Evolutionary conservation across 345 rosid species (phyloP).

Genomic region (Combretum micranthum): DNA sequence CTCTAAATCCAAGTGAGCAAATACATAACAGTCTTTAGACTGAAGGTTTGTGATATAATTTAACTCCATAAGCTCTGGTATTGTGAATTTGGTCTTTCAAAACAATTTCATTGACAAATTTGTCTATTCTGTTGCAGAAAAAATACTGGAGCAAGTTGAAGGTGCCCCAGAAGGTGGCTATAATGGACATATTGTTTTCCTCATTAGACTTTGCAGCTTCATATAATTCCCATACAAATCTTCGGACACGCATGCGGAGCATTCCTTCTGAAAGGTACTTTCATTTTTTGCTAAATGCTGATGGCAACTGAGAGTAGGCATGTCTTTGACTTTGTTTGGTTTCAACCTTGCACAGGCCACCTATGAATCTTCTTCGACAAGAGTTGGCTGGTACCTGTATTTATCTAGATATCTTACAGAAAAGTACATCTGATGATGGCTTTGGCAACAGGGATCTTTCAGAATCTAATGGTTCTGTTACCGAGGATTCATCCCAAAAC

Average conservation of each 20-base stretch:
- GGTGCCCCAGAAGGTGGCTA: conserved; percentile 64
- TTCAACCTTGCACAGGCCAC: conserved; percentile 55
- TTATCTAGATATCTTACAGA: conserved; percentile 85
- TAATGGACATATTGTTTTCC: conserved; percentile 83
- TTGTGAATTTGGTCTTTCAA: background rate
- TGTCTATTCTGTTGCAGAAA: conserved; percentile 43
- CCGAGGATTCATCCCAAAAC: conserved; percentile 20
- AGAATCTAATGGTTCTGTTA: conserved; percentile 23
- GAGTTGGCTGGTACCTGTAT: conserved; percentile 79
- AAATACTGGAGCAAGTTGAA: conserved; percentile 87
- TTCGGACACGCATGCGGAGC: conserved; percentile 72
- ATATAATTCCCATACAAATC: conserved; percentile 80
- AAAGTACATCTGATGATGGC: conserved; percentile 46
- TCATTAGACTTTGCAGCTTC: conserved; percentile 88
- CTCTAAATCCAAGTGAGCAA: too few species aligned
- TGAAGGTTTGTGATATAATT: background rate
- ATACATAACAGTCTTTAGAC: too few species aligned
- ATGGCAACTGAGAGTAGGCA: background rate
- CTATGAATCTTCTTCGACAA: conserved; percentile 89
- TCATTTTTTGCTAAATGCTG: background rate
- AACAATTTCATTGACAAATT: conserved; percentile 1
- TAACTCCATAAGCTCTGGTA: background rate
- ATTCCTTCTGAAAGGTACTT: conserved; percentile 74
- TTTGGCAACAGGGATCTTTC: conserved; percentile 20
- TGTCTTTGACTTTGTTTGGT: background rate